A percentile compares a stretch with the other conserved stretches of the same genome.
Evolutionary conservation across 768 basidiomycete species (phyloP).

Genomic region (Austroboletus eburneus): DNA sequence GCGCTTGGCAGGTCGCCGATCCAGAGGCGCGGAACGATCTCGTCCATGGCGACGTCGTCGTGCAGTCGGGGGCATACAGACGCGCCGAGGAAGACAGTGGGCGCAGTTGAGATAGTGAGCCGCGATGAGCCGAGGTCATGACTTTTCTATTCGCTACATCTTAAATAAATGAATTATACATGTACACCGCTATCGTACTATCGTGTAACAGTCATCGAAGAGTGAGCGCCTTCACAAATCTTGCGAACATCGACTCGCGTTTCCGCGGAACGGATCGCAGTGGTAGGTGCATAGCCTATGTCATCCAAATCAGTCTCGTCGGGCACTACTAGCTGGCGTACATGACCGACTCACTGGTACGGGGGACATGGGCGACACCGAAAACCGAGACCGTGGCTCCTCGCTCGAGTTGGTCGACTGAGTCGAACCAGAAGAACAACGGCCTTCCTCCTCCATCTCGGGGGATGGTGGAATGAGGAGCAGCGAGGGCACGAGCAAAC

Average conservation of each 20-base stretch:
- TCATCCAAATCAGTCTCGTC: neutral
- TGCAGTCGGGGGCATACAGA: no score
- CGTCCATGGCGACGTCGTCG: slow-evolving; percentile 73
- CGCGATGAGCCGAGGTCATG: neutral
- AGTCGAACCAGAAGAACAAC: neutral
- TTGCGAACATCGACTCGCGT: slow-evolving; percentile 16
- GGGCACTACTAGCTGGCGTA: neutral
- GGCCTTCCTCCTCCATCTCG: neutral
- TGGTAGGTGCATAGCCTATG: slow-evolving; percentile 4
- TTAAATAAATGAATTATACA: no score
- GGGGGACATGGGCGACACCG: slow-evolving; percentile 11
- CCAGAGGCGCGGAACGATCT: slow-evolving; percentile 79
- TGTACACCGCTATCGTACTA: no score
- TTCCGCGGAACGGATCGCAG: neutral
- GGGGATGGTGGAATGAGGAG: slow-evolving; percentile 5
- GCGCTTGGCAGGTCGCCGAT: slow-evolving; percentile 78
- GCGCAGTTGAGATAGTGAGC: neutral
- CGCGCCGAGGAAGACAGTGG: neutral
- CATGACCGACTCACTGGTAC: slow-evolving; percentile 11
- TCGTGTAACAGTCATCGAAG: no score
- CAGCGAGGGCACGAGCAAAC: neutral
- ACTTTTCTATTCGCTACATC: no score
- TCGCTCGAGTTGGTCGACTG: slow-evolving; percentile 14
- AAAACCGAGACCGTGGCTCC: slow-evolving; percentile 22
- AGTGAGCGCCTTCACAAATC: slow-evolving; percentile 8